phyloP scores from a whole-genome alignment of 2,329 filamentous ascomycete species.

The Chaetomium sp. region DNA sequence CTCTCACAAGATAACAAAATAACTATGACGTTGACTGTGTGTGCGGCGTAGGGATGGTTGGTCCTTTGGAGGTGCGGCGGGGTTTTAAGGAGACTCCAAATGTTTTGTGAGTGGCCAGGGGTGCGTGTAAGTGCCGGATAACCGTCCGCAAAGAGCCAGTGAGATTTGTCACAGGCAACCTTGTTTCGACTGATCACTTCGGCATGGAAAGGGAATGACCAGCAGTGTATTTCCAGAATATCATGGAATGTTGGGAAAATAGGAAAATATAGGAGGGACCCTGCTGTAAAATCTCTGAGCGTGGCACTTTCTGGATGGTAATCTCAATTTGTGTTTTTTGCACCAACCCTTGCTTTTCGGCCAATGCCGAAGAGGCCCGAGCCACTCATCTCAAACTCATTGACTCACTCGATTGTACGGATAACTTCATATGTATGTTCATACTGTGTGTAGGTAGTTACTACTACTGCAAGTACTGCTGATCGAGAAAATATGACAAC shows the following conservation, averaged over 20 bases:
- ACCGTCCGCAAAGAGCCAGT: background rate
- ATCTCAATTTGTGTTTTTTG: background rate
- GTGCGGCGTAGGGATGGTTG: background rate
- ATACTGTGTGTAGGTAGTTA: no score
- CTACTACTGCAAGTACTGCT: background rate
- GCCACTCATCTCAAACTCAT: background rate
- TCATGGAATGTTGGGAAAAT: background rate
- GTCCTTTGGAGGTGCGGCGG: background rate
- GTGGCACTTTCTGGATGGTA: background rate
- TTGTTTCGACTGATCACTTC: conserved; percentile 14
- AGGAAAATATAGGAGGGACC: background rate
- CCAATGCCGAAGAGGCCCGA: background rate
- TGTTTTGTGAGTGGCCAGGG: background rate
- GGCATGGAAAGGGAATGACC: background rate
- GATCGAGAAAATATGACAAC: background rate
- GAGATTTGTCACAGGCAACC: background rate
- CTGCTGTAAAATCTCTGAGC: background rate
- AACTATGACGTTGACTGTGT: conserved; percentile 16
- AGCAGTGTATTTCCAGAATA: background rate
- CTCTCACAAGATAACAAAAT: no score
- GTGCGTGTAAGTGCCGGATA: conserved; percentile 14
- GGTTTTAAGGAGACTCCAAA: background rate
- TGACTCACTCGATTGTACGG: background rate
- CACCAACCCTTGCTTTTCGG: no score
- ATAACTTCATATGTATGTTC: background rate